A percentile compares a stretch with the other conserved stretches of the same genome.
These are phyloP conservation scores for Picea sitchensis DNA, from an alignment of 75 land plant species.

Conservation along the genomic window DNA sequence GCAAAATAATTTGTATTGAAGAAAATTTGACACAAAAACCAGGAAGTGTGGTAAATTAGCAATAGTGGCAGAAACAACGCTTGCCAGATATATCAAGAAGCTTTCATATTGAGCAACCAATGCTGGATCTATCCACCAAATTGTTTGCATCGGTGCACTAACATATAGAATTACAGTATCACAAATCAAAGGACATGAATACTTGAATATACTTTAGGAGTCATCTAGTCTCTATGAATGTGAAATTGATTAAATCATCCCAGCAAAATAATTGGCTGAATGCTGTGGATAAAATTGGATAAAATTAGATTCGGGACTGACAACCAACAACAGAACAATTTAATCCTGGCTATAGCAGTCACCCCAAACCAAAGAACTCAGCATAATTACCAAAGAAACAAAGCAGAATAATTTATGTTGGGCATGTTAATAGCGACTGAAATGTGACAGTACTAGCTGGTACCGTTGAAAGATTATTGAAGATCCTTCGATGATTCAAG, in stretches of 20 bases:
- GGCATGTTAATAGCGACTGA: background rate
- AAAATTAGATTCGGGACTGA: background rate
- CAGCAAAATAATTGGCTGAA: background rate
- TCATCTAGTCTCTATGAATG: background rate
- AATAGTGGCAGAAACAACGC: background rate
- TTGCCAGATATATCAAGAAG: background rate
- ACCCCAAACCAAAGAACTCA: too few species aligned
- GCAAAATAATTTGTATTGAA: background rate
- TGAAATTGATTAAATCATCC: background rate
- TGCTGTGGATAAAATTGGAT: background rate
- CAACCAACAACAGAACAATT: background rate
- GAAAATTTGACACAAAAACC: background rate
- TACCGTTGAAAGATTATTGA: background rate
- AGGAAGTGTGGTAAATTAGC: background rate
- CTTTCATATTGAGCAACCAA: background rate
- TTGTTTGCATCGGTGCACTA: background rate
- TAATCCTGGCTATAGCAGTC: background rate
- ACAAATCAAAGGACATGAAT: background rate
- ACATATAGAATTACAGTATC: background rate
- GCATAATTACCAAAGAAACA: background rate
- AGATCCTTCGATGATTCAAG: background rate
- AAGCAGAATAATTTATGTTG: background rate
- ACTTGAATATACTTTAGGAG: background rate
- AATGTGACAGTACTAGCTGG: background rate
- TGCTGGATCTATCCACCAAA: background rate